Base-by-base conservation (phyloP, 352 stramenopile species). In the Ophiocytium majus region DNA sequence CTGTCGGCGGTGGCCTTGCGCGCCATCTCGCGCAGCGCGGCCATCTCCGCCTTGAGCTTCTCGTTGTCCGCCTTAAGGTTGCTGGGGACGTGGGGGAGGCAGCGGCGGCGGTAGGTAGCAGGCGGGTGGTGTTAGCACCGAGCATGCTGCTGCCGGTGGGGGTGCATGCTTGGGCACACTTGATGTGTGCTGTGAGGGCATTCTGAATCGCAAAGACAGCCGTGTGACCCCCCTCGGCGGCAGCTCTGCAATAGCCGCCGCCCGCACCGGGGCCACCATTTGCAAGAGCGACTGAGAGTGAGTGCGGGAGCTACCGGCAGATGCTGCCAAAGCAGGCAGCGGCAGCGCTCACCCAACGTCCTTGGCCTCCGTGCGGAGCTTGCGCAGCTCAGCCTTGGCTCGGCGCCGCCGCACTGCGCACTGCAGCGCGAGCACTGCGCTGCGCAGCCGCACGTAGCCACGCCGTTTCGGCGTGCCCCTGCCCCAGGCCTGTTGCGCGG, bases 31-130 rank as follows among this genome's bases (percentile, higher is more conserved):
- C 80, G 79, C 10, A 88, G 79, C 74, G 35, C 79, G 23, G 78
- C 43, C 33, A 87, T 57, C 83, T 87, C 63, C 31, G 63, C 64
- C 78, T 88, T 88, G 0, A 88, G 71, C 14, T 79, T 75, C 23
- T 86, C 80, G 50, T 88, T 88, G 9, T 88, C 84, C 10, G n/a
- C 36, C 78, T 88, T 88, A 9, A 88, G 84, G 49, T 88, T 88
- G 35, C 84, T 81, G 75, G 5, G 31, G 5, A 17, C 17, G 64
- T 17, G 34, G 64, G 5, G 34, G 31, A 17, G 5, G 34, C 31
- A 10, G 64, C 64, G 34, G 64, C 28, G 57, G 17, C n/a, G n/a
- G n/a, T n/a, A n/a, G n/a, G n/a, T n/a, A n/a, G n/a, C n/a, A n/a
- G n/a, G n/a, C 19, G 57, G 19, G 57, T 66, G 28, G 57, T 66